phyloP scores from a whole-genome alignment of 2,329 filamentous ascomycete species.

The Alternaria dauci region DNA sequence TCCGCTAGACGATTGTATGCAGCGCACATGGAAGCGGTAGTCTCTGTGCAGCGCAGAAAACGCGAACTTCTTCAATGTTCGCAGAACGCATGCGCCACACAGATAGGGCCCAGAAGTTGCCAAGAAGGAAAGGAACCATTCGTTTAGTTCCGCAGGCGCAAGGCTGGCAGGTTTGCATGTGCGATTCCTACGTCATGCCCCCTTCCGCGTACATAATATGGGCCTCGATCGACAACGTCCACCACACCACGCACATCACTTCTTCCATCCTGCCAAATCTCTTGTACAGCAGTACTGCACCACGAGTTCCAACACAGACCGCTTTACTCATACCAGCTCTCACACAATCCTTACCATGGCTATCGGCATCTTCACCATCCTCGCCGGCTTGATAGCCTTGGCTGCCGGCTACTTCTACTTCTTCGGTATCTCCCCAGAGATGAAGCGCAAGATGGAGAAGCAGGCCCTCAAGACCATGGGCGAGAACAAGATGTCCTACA shows the following conservation, averaged over 20 bases:
- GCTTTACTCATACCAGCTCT: slow-evolving; percentile 1
- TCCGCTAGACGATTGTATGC: neutral
- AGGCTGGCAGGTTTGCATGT: slow-evolving; percentile 20
- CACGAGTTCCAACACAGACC: slow-evolving; percentile 7
- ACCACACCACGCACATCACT: slow-evolving; percentile 8
- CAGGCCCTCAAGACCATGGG: slow-evolving; percentile 61
- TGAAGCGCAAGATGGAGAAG: slow-evolving; percentile 58
- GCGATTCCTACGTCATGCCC: slow-evolving; percentile 28
- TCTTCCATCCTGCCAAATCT: slow-evolving; percentile 10
- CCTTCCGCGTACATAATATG: slow-evolving; percentile 23
- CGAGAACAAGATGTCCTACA: slow-evolving; percentile 59
- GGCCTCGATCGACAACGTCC: slow-evolving; percentile 10
- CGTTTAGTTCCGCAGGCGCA: slow-evolving; percentile 14
- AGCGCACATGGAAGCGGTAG: neutral
- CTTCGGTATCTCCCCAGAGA: slow-evolving; percentile 58
- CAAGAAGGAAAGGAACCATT: slow-evolving; percentile 8
- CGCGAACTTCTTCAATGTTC: neutral
- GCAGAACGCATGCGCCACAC: neutral
- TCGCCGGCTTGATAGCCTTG: slow-evolving; percentile 40
- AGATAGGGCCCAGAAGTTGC: slow-evolving; percentile 2
- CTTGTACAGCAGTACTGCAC: slow-evolving; percentile 6
- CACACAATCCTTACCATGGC: slow-evolving; percentile 30
- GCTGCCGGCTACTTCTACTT: slow-evolving; percentile 55
- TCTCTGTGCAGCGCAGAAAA: neutral
- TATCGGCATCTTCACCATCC: slow-evolving; percentile 41